A percentile compares a stretch with the other conserved stretches of the same genome.
These are phyloP conservation scores for Eucalyptus tenuipes DNA, from an alignment of 345 rosid genomes.

Conservation along the genomic window DNA sequence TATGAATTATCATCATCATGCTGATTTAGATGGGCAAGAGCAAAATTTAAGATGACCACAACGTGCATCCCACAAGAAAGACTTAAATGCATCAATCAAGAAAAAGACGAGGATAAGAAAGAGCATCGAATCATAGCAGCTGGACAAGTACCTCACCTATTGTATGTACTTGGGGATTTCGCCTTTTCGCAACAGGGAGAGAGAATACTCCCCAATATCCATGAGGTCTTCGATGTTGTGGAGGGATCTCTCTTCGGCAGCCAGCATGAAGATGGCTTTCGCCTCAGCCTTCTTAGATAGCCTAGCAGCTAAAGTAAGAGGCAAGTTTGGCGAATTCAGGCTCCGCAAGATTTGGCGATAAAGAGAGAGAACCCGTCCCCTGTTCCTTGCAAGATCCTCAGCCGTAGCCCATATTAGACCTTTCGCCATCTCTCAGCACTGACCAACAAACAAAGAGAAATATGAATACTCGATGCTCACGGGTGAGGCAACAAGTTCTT, in stretches of 20 bases:
- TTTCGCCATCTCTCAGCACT: background rate
- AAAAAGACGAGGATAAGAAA: background rate
- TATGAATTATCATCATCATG: background rate
- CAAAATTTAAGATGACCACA: background rate
- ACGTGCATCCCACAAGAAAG: background rate
- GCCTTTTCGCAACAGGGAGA: constrained; percentile 21
- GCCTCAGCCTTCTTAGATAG: constrained; percentile 40
- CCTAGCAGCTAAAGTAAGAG: constrained; percentile 31
- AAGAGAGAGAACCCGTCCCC: constrained; percentile 19
- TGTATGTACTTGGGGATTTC: constrained; percentile 27
- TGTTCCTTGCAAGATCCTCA: constrained; percentile 23
- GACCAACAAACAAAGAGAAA: background rate
- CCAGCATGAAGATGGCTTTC: constrained; percentile 28
- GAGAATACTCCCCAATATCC: constrained; percentile 28
- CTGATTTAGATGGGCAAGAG: background rate
- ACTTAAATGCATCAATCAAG: background rate
- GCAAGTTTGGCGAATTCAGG: constrained; percentile 29
- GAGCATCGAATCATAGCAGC: background rate
- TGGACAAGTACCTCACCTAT: background rate
- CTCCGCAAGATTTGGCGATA: constrained; percentile 35
- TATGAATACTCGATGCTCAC: background rate
- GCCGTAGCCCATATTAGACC: constrained; percentile 36
- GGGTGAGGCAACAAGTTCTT: background rate
- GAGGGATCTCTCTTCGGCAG: constrained; percentile 25
- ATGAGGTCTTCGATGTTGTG: constrained; percentile 35